Evolutionary conservation across 345 rosid genomes (phyloP).

Genomic region (Luvunga scandens): DNA sequence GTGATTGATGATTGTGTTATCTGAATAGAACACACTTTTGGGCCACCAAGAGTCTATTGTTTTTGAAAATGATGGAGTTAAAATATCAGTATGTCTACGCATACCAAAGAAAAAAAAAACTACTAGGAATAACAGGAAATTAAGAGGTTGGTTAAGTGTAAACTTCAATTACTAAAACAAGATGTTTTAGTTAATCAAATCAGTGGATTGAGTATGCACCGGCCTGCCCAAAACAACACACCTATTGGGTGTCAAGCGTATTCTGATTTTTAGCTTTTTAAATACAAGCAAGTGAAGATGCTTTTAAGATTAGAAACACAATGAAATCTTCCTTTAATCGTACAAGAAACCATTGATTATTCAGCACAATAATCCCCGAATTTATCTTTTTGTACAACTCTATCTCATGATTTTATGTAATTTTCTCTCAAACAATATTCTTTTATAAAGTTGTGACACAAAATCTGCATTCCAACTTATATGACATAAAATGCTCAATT

Average conservation of each 20-base stretch:
- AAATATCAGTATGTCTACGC: conserved; percentile 1
- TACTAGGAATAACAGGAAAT: neutral
- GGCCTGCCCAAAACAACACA: neutral
- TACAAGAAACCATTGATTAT: too few relatives aligned
- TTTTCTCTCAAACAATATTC: too few relatives aligned
- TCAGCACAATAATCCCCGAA: too few relatives aligned
- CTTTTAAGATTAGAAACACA: too few relatives aligned
- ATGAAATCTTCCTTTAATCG: too few relatives aligned
- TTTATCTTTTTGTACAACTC: too few relatives aligned
- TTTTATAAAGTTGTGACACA: too few relatives aligned
- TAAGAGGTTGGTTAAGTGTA: neutral
- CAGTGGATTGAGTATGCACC: neutral
- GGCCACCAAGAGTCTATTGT: neutral
- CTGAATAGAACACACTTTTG: neutral
- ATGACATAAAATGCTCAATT: too few relatives aligned
- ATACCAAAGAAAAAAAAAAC: neutral
- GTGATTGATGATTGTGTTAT: neutral
- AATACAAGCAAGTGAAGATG: too few relatives aligned
- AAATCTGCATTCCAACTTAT: too few relatives aligned
- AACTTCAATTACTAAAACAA: neutral
- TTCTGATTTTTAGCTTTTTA: too few relatives aligned
- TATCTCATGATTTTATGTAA: too few relatives aligned
- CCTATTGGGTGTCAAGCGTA: neutral
- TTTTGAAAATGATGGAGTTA: neutral
- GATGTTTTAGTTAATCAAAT: neutral